phyloP scores from a whole-genome alignment of 2,329 filamentous ascomycete species.

The Phaeosphaeriaceae sp. region DNA sequence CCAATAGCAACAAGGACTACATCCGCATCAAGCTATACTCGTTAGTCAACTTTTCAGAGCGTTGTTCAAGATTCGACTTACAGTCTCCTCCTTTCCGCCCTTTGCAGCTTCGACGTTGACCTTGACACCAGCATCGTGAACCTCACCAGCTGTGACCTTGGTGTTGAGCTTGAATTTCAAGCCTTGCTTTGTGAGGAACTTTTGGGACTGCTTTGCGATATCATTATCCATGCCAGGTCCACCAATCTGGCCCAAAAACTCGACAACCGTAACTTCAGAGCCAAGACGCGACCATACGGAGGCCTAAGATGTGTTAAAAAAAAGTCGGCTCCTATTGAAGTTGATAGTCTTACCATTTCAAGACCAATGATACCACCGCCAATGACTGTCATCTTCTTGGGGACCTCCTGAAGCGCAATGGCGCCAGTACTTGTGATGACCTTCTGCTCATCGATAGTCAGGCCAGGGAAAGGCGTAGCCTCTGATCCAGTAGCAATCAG shows the following conservation, averaged over 20 bases:
- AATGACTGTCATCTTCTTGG: constrained; percentile 96
- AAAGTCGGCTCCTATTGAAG: constrained; percentile 1
- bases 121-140: constrained; percentile 76
- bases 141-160: constrained; percentile 89
- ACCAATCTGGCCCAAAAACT: constrained; percentile 95
- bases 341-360: constrained; percentile 74
- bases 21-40: constrained; percentile 80
- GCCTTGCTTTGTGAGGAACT: constrained; percentile 93
- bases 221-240: constrained; percentile 97
- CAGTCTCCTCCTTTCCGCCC: constrained; percentile 91
- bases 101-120: constrained; percentile 90
- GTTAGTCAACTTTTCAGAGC: constrained; percentile 8
- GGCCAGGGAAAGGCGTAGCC: constrained; percentile 92
- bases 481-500: constrained; percentile 96
- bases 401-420: constrained; percentile 85
- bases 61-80: constrained; percentile 54
- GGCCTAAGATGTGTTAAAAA: constrained; percentile 54
- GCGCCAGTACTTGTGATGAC: constrained; percentile 97
- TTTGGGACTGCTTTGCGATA: constrained; percentile 88
- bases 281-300: constrained; percentile 97
- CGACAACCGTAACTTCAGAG: constrained; percentile 93
- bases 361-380: constrained; percentile 98
- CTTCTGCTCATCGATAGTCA: constrained; percentile 96
- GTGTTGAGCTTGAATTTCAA: constrained; percentile 98
- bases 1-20: constrained; percentile 97